Base-by-base conservation (phyloP, 441 rosid genomes). In the Arabidopsis lyrata region DNA sequence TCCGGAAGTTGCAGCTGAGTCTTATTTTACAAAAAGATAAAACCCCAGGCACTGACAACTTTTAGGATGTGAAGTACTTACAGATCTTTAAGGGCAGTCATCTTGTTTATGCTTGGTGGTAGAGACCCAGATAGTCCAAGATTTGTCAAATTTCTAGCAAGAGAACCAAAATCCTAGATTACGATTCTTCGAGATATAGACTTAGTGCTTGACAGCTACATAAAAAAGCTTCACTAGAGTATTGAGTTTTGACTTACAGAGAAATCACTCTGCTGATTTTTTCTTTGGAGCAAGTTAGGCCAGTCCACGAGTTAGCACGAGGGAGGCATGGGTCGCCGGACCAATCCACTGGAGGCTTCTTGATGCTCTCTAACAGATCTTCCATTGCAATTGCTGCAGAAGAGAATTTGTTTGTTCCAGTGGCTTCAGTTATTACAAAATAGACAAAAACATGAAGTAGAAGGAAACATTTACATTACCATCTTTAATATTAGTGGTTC, bases 291-390 rank as follows among this genome's bases (percentile, higher is more conserved):
- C 99, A 95, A 52, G 85, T 29, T 63, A 95, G 82, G 29, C 99
- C 99, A 22, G 97, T 90, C 99, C 99, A 95, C 0, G 98, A 88
- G 72, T 90, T 79, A 29, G 82, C 81, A 5, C n/a, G 71, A 72
- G 99, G 99, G 61, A 90, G 81, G 83, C 99, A 95, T 2, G 99
- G 99, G 79, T 95, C 98, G 0, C 98, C 98, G 1, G 48, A 77
- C 99, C 99, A 95, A 79, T 92, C 97, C n/a, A 83, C 29, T 2
- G 95, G 97, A 2, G 91, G 90, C 66, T 86, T 81, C 68, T 82
- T 77, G 22, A 92, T 83, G 34, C 67, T 78, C 72, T 80, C 83
- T 10, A 87, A 87, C 53, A 95, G 57, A n/a, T 82, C 87, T 66
- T 87, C 90, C 99, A 95, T 82, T 5, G 77, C 93, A 66, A 29